Base-by-base conservation (phyloP, 2,329 filamentous ascomycete genomes). In the Knoxdaviesia capensis region DNA sequence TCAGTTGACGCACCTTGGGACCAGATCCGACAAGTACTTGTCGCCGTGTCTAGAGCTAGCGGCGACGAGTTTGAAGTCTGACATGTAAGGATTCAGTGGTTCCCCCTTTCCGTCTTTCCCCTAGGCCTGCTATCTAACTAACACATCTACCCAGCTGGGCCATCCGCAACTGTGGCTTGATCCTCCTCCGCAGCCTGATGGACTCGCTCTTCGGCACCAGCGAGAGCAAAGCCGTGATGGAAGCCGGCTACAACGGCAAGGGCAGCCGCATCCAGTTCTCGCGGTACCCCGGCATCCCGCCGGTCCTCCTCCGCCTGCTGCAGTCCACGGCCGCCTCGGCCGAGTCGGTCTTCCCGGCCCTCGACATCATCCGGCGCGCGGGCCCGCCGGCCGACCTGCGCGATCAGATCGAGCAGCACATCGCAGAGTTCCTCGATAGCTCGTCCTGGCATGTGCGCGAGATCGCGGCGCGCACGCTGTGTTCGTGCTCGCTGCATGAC, bases 111-210 rank as follows among this genome's bases (percentile, higher is more conserved):
- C 34, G 34, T 34, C 34, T n/a, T 7, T 34, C 34, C 7, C n/a
- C 7, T 34, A 7, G 7, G 7, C 10, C 31, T 42, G 7, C 35
- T 31, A 11, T 37, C 40, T 45, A 30, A 49, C 32, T 35, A 30
- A 8, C 44, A 30, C 6, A 33, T 4, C 10, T 31, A 10, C 4
- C 10, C 46, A 82, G 77, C 28, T 98, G 90, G 90, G 84, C 87
- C 0, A 86, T 98, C 44, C 78, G 87, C 1, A 98, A 98, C 56
- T 94, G 86, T 49, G 86, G 86, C 2, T 61, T 96, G 33, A 80
- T 96, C 60, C 72, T 98, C 6, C 77, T 96, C 48, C 76, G 88
- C 43, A 84, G 85, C 47, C 65, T 94, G 5, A 81, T 93, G 41
- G 83, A 90, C 53, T 71, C 73, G 47, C 62, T 92, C 1, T 74